Evolutionary conservation across 2,329 filamentous ascomycete species (phyloP).

Genomic region (Stagonosporopsis tanaceti): DNA sequence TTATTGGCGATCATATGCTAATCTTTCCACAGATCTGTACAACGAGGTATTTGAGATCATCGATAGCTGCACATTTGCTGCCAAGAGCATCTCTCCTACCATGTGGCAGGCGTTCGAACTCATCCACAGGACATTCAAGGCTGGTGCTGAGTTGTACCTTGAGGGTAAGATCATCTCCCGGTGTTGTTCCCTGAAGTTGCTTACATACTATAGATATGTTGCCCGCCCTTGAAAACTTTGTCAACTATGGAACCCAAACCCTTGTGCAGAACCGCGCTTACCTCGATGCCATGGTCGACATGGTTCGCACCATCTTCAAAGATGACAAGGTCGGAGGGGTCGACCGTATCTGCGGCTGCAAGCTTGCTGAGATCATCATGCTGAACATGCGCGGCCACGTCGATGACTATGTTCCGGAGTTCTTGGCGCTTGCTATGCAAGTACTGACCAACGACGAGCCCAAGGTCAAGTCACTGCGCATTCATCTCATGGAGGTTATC

Average conservation of each 20-base stretch:
- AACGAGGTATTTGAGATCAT: constrained; percentile 99
- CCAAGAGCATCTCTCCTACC: constrained; percentile 90
- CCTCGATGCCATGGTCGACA: constrained; percentile 85
- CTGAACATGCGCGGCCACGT: constrained; percentile 88
- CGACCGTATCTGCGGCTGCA: constrained; percentile 96
- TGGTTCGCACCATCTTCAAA: constrained; percentile 94
- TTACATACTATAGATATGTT: constrained; percentile 76
- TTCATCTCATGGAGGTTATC: constrained; percentile 98
- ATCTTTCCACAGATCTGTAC: constrained; percentile 73
- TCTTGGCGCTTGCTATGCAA: constrained; percentile 87
- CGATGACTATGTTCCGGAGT: constrained; percentile 86
- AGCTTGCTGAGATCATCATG: constrained; percentile 96
- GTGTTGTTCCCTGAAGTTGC: background rate
- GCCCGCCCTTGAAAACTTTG: constrained; percentile 95
- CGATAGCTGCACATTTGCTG: constrained; percentile 97
- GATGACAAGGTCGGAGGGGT: constrained; percentile 92
- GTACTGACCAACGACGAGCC: constrained; percentile 78
- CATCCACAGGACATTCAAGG: constrained; percentile 96
- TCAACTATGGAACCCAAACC: constrained; percentile 85
- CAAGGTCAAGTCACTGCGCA: constrained; percentile 91
- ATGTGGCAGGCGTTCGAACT: constrained; percentile 99
- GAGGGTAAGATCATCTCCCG: constrained; percentile 60
- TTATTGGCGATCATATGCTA: constrained; percentile 17
- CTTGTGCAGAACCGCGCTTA: constrained; percentile 86
- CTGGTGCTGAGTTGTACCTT: constrained; percentile 93